Conservation (phyloP, 805 yeast species). For the Kregervanrija delftensis region DNA sequence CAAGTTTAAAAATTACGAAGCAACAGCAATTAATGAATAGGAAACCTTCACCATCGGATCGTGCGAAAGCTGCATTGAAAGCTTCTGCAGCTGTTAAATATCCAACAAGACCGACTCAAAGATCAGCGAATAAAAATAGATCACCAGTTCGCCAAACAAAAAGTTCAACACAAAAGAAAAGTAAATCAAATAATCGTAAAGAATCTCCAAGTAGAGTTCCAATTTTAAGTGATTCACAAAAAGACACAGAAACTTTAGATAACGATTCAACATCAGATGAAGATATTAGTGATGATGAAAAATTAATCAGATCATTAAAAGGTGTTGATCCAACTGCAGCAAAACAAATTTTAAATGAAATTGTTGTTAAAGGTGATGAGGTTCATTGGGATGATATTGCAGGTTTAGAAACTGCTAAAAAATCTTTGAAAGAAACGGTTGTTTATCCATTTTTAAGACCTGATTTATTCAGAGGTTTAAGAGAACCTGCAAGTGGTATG, state of each 20-base stretch:
- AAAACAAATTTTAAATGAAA: constrained; percentile 78
- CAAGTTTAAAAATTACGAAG: not conserved
- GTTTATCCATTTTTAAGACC: constrained; percentile 95
- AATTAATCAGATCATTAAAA: constrained; percentile 37
- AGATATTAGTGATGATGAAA: constrained; percentile 16
- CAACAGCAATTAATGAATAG: constrained; percentile 1
- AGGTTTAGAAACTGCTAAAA: constrained; percentile 84
- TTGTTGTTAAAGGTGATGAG: constrained; percentile 83
- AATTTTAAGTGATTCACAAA: constrained; percentile 4
- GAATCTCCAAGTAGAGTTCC: constrained; percentile 2
- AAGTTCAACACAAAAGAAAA: constrained; percentile 6
- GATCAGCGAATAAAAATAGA: not conserved
- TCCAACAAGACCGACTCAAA: constrained; percentile 13
- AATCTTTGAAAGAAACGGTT: constrained; percentile 86
- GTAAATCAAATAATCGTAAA: not conserved
- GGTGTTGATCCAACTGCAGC: constrained; percentile 82
- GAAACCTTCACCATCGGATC: constrained; percentile 20
- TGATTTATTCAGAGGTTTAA: constrained; percentile 79
- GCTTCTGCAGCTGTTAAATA: constrained; percentile 27
- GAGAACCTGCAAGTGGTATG: constrained; percentile 98
- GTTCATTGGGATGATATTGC: constrained; percentile 95
- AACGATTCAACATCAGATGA: constrained; percentile 11
- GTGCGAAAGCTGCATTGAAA: constrained; percentile 26
- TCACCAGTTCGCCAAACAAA: constrained; percentile 1
- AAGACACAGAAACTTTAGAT: constrained; percentile 25